Evolutionary conservation across 2,329 filamentous ascomycete genomes (phyloP), one percentile per base, ranked within the genome.

Genomic region (Hymenotorrendiella dingleyae): DNA sequence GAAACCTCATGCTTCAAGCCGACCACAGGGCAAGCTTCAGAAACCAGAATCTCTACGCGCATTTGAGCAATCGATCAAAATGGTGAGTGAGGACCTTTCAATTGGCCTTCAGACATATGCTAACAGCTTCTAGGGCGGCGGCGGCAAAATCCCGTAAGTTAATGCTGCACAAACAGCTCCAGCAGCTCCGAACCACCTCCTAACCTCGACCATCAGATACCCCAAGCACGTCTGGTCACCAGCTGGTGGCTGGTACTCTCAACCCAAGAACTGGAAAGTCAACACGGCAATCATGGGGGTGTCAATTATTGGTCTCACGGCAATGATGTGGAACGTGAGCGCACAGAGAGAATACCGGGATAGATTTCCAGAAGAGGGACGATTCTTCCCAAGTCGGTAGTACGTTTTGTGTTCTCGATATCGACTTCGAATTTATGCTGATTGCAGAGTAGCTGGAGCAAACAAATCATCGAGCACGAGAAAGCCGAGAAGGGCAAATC

Each of bases 161-260:
- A 52, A 59, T 51, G 41, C 37, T 41, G 36, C 33, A 38, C 45
- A 42, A 45, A 45, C 35, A 36, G 37, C 28, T 37, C 28, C 37
- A n/a, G 36, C 45, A 35, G 45, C 39, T 47, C 44, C 46, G 22
- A 51, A 46, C 46, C 43, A 49, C 43, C 45, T 41, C 36, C 52
- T 54, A 35, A 56, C 45, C 43, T 27, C 14, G 19, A 36, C 23
- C 29, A 20, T 59, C 23, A 94, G 88, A 63, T 95, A 95, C 70
- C 90, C 89, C 67, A 96, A 95, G 76, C 91, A 98, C 76, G 88
- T 98, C 76, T 98, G 93, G 93, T 97, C 93, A 62, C 93, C 93
- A 49, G 76, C 91, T 54, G 93, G 93, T 76, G 93, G 93, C 69
- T 98, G 93, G 93, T 98, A 98, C 69, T 72, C 84, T 42, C 91